These are phyloP conservation scores for Xanthoparmelia taractica DNA, from an alignment of 495 filamentous ascomycete species.

Conservation along the genomic window DNA sequence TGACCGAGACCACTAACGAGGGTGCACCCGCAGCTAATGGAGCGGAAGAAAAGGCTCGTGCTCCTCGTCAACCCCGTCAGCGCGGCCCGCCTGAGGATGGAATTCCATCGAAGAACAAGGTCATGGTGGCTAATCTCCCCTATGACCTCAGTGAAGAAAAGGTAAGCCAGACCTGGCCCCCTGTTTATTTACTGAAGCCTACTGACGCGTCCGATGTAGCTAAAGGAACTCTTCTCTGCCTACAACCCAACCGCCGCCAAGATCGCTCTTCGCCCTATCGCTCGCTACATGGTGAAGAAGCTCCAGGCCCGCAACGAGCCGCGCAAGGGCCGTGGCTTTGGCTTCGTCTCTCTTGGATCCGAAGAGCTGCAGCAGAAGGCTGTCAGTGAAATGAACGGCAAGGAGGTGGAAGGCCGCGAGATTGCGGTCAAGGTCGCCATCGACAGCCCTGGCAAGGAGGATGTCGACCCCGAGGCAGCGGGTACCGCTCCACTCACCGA, in stretches of 20 bases:
- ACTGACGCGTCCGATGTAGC: constrained; percentile 53
- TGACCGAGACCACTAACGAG: constrained; percentile 55
- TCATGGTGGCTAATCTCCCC: constrained; percentile 98
- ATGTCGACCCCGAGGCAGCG: constrained; percentile 59
- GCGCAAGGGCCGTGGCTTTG: constrained; percentile 98
- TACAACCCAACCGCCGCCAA: constrained; percentile 91
- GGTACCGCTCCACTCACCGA: constrained; percentile 27
- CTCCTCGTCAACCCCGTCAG: constrained; percentile 51
- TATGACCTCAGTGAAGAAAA: constrained; percentile 97
- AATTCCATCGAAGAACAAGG: constrained; percentile 97
- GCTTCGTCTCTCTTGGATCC: constrained; percentile 90
- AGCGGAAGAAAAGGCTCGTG: constrained; percentile 39
- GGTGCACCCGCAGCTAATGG: constrained; percentile 41
- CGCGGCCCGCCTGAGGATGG: constrained; percentile 96
- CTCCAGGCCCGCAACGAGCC: constrained; percentile 94
- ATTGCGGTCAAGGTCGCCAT: constrained; percentile 99
- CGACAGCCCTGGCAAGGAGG: constrained; percentile 97
- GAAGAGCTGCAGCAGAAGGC: constrained; percentile 97
- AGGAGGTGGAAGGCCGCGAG: constrained; percentile 95
- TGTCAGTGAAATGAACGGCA: constrained; percentile 95
- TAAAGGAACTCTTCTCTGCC: constrained; percentile 87
- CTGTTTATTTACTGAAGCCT: background rate
- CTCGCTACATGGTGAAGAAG: constrained; percentile 99
- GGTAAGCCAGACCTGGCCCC: constrained; percentile 43
- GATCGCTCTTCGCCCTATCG: constrained; percentile 96